Base-by-base conservation (phyloP, 192 early-diverging fungal genomes). In the Backusella sp. region DNA sequence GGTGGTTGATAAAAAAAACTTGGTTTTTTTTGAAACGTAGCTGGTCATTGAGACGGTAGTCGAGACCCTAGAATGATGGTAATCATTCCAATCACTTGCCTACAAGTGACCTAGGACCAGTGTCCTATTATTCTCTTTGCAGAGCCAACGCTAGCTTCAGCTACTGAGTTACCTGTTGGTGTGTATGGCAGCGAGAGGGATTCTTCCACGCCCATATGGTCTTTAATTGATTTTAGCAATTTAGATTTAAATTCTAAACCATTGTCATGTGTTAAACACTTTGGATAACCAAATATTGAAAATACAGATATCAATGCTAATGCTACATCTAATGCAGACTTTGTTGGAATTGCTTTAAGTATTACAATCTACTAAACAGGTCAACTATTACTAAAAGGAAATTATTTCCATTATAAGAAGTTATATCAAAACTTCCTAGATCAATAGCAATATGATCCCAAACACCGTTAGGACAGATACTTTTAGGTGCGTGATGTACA, bases 211-310 rank as follows among this genome's bases (percentile, higher is more conserved):
- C 67, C 36, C 30, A 5, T 68, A 12, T 35, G 8, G 14, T 35
- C 28, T 15, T 35, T 68, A 30, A 68, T 8, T 12, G 30, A 2
- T 34, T 28, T 35, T 28, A 68, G 5, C 0, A 8, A 19, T 37
- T 68, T 34, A 65, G 15, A 21, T 11, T 21, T 21, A 30, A 65
- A 65, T 30, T 65, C 59, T 21, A 21, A 9, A 28, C 67, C 67
- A 39, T 68, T 68, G 30, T 68, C 67, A 39, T 34, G 30, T 17
- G 30, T 68, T 4, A 68, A 15, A 9, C 30, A 14, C 34, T 68
- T 68, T 35, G 67, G 67, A 34, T 35, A 68, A 68, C 67, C 67
- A 68, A 68, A 68, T 17, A 68, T 35, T 35, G 32, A 68, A 37
- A 68, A 68, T 9, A 68, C 35, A 36, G 8, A 19, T 19, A 68